Evolutionary conservation across 257 asterid species (phyloP).

Genomic region (Lithospermum erythrorhizon): DNA sequence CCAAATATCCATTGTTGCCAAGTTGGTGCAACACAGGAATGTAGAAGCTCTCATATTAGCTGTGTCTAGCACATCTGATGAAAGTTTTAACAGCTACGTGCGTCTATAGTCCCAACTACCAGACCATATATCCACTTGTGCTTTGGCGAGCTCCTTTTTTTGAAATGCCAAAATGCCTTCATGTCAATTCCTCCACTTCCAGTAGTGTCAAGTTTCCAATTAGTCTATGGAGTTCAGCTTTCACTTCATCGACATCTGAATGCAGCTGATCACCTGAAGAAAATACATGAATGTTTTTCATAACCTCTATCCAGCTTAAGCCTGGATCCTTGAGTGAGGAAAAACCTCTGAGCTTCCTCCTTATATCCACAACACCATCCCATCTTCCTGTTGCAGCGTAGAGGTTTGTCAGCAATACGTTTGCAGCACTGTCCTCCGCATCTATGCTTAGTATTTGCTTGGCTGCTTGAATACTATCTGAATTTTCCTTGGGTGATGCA

Average conservation of each 20-base stretch:
- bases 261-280: slow-evolving; percentile 46
- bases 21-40: too few species aligned
- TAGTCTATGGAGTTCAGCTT: slow-evolving; percentile 30
- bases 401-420: slow-evolving; percentile 37
- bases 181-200: slow-evolving; percentile 14
- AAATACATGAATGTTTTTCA: slow-evolving; percentile 34
- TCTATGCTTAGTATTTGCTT: slow-evolving; percentile 31
- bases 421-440: slow-evolving; percentile 47
- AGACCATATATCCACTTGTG: background rate
- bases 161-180: background rate
- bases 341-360: slow-evolving; percentile 41
- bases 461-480: slow-evolving; percentile 39
- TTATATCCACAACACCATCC: slow-evolving; percentile 38
- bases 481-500: slow-evolving; percentile 38
- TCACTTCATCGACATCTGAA: slow-evolving; percentile 21
- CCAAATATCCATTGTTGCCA: background rate
- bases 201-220: slow-evolving; percentile 22
- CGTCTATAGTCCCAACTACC: too few species aligned
- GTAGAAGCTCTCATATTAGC: too few species aligned
- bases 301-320: slow-evolving; percentile 60
- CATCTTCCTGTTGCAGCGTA: slow-evolving; percentile 62
- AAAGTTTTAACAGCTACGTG: too few species aligned
- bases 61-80: too few species aligned
- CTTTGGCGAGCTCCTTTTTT: background rate
- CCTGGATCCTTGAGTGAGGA: slow-evolving; percentile 54